Evolutionary conservation across 2,329 filamentous ascomycete genomes (phyloP).

Genomic region (Calonectria pseudoreteaudii): DNA sequence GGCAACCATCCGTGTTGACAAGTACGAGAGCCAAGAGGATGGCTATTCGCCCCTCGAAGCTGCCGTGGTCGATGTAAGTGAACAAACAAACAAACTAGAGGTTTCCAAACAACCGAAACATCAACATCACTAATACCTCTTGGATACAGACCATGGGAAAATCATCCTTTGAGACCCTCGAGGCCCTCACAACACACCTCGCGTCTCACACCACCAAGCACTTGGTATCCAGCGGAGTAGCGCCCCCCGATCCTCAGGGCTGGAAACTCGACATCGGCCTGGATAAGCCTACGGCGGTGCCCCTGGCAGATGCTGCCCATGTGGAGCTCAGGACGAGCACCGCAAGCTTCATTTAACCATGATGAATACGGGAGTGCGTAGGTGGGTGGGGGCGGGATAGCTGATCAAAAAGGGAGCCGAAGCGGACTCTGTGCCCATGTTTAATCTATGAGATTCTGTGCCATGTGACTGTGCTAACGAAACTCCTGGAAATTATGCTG

Average conservation of each 20-base stretch:
- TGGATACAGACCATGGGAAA: conserved; percentile 62
- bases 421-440: neutral
- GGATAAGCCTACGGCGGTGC: conserved; percentile 80
- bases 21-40: conserved; percentile 59
- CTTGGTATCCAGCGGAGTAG: conserved; percentile 42
- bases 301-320: conserved; percentile 76
- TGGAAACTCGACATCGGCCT: conserved; percentile 71
- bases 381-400: neutral
- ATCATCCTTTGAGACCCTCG: conserved; percentile 72
- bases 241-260: neutral
- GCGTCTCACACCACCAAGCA: conserved; percentile 59
- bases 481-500: neutral
- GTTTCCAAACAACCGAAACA: neutral
- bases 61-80: conserved; percentile 70
- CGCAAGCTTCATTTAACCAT: conserved; percentile 1
- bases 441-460: neutral
- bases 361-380: neutral
- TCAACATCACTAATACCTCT: neutral
- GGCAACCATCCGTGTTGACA: conserved; percentile 72
- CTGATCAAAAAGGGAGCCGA: neutral
- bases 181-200: conserved; percentile 67
- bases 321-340: conserved; percentile 64
- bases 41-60: conserved; percentile 67
- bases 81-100: no score
- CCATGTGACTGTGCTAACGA: conserved; percentile 1